Conservation (phyloP, 257 asterid species). For the Solanum pimpinellifolium region DNA sequence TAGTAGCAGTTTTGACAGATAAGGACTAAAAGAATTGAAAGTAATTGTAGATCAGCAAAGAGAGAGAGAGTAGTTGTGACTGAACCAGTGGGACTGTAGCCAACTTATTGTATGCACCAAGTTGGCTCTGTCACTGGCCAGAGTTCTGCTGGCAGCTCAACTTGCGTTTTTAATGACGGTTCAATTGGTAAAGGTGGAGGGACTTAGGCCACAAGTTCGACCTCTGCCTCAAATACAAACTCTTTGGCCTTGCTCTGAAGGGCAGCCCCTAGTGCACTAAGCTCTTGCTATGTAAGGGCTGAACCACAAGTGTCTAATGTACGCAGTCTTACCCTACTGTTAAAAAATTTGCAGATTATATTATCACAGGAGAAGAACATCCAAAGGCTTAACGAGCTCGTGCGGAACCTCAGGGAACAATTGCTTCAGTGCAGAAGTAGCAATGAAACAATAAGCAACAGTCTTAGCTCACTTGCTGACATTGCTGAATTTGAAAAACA, state of each 20-base stretch:
- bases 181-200: not conserved
- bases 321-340: not conserved
- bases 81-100: not conserved
- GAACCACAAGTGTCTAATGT: not conserved
- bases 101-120: not conserved
- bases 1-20: not conserved
- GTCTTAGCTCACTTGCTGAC: slow-evolving; percentile 30
- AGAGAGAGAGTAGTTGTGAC: not conserved
- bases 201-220: not conserved
- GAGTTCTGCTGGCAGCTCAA: not conserved
- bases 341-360: slow-evolving; percentile 40
- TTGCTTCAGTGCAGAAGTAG: slow-evolving; percentile 49
- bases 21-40: not conserved
- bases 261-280: not conserved
- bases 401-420: slow-evolving; percentile 57
- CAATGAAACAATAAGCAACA: slow-evolving; percentile 33
- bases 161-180: not conserved
- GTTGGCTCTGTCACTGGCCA: not conserved
- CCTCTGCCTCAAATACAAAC: not conserved
- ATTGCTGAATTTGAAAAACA: slow-evolving; percentile 45
- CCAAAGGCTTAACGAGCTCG: slow-evolving; percentile 59
- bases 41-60: not conserved
- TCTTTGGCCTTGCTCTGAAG: too few relatives aligned
- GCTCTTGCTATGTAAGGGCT: not conserved
- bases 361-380: slow-evolving; percentile 84